Evolutionary conservation across 441 rosid genomes (phyloP), one percentile per base, ranked within the genome.

Genomic region (Theobroma grandiflorum): DNA sequence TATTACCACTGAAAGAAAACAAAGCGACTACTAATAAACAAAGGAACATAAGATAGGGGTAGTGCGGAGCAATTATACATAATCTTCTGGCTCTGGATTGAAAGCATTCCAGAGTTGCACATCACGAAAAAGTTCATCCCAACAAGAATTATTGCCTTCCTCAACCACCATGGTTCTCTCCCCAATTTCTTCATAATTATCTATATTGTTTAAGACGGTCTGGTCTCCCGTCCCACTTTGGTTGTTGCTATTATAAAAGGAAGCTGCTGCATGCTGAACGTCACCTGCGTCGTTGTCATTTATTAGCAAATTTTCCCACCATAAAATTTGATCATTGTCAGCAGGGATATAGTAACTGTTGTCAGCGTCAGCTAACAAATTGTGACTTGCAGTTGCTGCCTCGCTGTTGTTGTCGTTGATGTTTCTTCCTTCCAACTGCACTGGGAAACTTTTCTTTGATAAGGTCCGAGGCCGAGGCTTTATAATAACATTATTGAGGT

Each of bases 401-500:
- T 45, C 3, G 58, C n/a, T 22, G 72, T 5, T 18, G n/a, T 31
- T 10, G 33, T 40, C 9, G 8, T n/a, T 42, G 2, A 43, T 16
- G 15, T 15, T 26, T 7, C 31, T 49, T 15, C n/a, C 7, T 4
- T 31, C 26, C 6, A 8, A 50, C 20, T 0, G 1, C 3, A 22
- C 10, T 3, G 37, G 55, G 14, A 70, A 71, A 50, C 42, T 49
- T 0, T 9, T 71, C 14, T 40, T 31, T 0, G 59, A 55, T 75
- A 83, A 79, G 73, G 66, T 74, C 76, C 81, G 79, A 78, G 84
- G 84, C 42, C 73, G 76, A 73, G 82, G 86, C 79, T 77, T 91
- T 11, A 89, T 52, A 47, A 85, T 81, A 14, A 79, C 76, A 12
- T 14, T 18, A 2, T 18, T 37, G 18, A 33, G 75, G n/a, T 72